Conservation (phyloP, 2,329 filamentous ascomycete species). For the Hymenotorrendiella dingleyae region DNA sequence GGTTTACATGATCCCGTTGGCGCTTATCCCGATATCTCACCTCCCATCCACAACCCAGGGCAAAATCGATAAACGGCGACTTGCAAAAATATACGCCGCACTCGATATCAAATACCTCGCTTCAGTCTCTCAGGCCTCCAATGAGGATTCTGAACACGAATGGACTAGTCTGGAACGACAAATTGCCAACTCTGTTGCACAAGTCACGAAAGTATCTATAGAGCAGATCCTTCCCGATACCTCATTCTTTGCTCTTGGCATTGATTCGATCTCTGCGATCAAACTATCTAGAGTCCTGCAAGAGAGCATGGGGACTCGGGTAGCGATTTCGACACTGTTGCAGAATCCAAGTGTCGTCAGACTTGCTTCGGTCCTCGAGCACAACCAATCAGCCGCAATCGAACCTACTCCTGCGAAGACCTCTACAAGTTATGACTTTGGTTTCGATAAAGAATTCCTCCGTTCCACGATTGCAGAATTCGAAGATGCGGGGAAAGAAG, state of each 20-base stretch:
- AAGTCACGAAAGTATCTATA: slow-evolving; percentile 40
- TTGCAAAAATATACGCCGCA: slow-evolving; percentile 43
- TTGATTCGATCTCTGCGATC: slow-evolving; percentile 83
- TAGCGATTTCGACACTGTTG: slow-evolving; percentile 67
- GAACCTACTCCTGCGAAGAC: background rate
- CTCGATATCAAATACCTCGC: slow-evolving; percentile 42
- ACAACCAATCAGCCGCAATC: background rate
- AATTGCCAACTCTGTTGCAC: slow-evolving; percentile 50
- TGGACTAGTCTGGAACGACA: slow-evolving; percentile 51
- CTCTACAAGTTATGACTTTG: slow-evolving; percentile 13
- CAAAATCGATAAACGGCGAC: slow-evolving; percentile 59
- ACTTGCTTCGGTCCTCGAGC: slow-evolving; percentile 38
- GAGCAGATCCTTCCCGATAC: slow-evolving; percentile 54
- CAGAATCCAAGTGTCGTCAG: slow-evolving; percentile 59
- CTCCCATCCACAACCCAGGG: slow-evolving; percentile 70
- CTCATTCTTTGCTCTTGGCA: slow-evolving; percentile 70
- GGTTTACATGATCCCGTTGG: slow-evolving; percentile 72
- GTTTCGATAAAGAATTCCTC: slow-evolving; percentile 19
- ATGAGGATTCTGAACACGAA: slow-evolving; percentile 15
- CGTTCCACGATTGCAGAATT: slow-evolving; percentile 16
- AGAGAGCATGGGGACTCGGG: slow-evolving; percentile 36
- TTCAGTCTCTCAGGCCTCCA: slow-evolving; percentile 24
- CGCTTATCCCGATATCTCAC: slow-evolving; percentile 61
- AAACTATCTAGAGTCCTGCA: slow-evolving; percentile 55
- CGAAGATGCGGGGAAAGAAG: slow-evolving; percentile 20